phyloP scores from a whole-genome alignment of 805 yeast species.

The Lipomyces yamanashiensis region DNA sequence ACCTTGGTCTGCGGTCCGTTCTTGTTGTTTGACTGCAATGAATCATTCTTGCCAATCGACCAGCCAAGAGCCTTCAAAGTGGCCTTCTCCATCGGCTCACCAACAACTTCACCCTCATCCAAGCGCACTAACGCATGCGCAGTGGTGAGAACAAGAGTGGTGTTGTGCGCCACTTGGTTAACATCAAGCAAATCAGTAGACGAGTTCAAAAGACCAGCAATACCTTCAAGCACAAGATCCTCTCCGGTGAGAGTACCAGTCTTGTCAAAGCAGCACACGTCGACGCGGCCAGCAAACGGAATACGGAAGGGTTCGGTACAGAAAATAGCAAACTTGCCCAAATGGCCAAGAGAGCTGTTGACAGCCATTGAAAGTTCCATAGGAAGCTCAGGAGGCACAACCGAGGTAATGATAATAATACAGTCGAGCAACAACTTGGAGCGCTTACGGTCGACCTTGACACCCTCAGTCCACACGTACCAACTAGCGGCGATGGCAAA shows the following conservation, averaged over 20 bases:
- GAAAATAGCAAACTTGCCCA: conserved; percentile 84
- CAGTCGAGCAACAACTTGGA: conserved; percentile 93
- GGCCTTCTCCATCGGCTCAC: conserved; percentile 99
- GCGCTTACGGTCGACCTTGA: conserved; percentile 92
- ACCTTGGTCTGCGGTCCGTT: conserved; percentile 49
- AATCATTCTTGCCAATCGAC: conserved; percentile 78
- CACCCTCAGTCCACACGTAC: conserved; percentile 99
- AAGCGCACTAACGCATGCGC: conserved; percentile 94
- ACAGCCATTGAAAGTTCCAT: conserved; percentile 99
- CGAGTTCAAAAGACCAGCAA: conserved; percentile 70
- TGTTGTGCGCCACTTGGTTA: conserved; percentile 68
- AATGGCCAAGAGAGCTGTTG: conserved; percentile 83
- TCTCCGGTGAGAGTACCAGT: conserved; percentile 98
- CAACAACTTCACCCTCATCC: conserved; percentile 96
- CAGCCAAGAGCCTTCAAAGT: conserved; percentile 87
- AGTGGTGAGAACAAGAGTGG: conserved; percentile 80
- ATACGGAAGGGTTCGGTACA: conserved; percentile 99
- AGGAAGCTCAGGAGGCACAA: conserved; percentile 98
- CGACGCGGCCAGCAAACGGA: conserved; percentile 96
- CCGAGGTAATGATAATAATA: conserved; percentile 93
- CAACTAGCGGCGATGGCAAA: conserved; percentile 95
- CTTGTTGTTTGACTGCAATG: conserved; percentile 33
- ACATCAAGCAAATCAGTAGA: conserved; percentile 54
- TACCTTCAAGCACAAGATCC: conserved; percentile 93
- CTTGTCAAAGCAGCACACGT: conserved; percentile 97